Evolutionary conservation across 1,284 basidiomycete species (phyloP).

Genomic region (Spongispora temasekensis): DNA sequence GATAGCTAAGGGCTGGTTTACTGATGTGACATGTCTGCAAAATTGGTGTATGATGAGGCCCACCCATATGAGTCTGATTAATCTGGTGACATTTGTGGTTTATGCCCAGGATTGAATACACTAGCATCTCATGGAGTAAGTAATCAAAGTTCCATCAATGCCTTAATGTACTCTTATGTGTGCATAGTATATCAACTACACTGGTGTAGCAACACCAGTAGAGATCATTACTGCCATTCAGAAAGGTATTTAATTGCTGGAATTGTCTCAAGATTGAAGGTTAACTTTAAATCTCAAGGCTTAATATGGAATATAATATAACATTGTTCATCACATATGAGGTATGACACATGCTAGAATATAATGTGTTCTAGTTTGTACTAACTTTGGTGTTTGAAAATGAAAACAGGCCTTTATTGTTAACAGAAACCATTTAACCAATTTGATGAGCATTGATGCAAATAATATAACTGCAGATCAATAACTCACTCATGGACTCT

Average conservation of each 20-base stretch:
- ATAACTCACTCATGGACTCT: slow-evolving; percentile 20
- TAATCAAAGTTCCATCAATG: background rate
- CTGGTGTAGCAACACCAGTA: slow-evolving; percentile 24
- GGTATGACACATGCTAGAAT: slow-evolving; percentile 10
- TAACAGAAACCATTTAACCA: slow-evolving; percentile 31
- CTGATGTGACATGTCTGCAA: slow-evolving; percentile 31
- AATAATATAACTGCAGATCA: slow-evolving; percentile 21
- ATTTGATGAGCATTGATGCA: slow-evolving; percentile 30
- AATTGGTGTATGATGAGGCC: slow-evolving; percentile 23
- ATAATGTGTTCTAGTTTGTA: background rate
- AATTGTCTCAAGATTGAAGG: too few relatives aligned
- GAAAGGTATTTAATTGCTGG: slow-evolving; percentile 8
- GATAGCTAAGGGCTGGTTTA: too few relatives aligned
- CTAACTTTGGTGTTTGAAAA: too few relatives aligned
- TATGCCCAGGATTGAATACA: slow-evolving; percentile 50
- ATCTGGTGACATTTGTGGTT: slow-evolving; percentile 40
- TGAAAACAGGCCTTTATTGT: slow-evolving; percentile 26
- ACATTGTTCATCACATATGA: slow-evolving; percentile 26
- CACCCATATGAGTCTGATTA: slow-evolving; percentile 20
- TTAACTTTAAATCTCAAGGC: slow-evolving; percentile 15
- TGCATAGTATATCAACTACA: slow-evolving; percentile 22
- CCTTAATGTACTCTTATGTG: too few relatives aligned
- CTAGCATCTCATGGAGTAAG: slow-evolving; percentile 47
- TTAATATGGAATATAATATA: slow-evolving; percentile 28
- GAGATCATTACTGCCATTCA: slow-evolving; percentile 30